Base-by-base conservation (phyloP, 2,329 filamentous ascomycete species). In the Lasiodiplodia citricola region DNA sequence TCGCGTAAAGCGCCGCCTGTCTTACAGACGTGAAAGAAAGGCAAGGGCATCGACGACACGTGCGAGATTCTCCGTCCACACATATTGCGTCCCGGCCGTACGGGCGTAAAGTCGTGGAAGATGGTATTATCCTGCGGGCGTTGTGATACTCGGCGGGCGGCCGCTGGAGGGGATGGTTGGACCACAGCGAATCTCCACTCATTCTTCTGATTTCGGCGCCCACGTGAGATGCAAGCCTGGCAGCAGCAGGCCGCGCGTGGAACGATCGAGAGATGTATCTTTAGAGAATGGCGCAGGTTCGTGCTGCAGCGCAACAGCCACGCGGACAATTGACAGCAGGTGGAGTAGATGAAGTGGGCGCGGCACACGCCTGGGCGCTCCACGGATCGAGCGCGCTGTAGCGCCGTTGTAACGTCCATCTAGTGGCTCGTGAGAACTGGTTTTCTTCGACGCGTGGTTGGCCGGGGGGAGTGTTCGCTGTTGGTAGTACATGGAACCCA, bases 151-250 rank as follows among this genome's bases (percentile, higher is more conserved):
- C 28, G 28, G 16, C 23, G 8, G 31, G 58, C 58, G 50, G 58
- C 58, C 41, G 35, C 25, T 18, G 41, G 35, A 35, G 41, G 38
- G 38, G 25, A 25, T 37, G 58, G 41, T 28, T 63, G 41, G 41
- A 63, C n/a, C 41, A 63, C 18, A 50, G 58, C 41, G 31, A 37
- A 44, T 51, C 58, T 60, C 58, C 58, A 63, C 11, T 18, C 25
- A 13, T 63, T 51, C 58, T 63, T 50, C 58, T 63, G 41, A 21
- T 44, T 63, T 35, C 25, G 18, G 41, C 58, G 58, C 41, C 58
- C 58, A 63, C 58, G 58, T 63, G 58, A 63, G 41, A 63, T 63
- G 58, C 58, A 63, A 63, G 41, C 58, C 41, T 28, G 31, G 25
- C 23, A 44, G 58, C 18, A 50, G 41, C 16, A 21, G 28, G 41